Evolutionary conservation across 768 basidiomycete species (phyloP), one percentile per base, ranked within the genome.

Genomic region (Phanerodontia chrysosporium): DNA sequence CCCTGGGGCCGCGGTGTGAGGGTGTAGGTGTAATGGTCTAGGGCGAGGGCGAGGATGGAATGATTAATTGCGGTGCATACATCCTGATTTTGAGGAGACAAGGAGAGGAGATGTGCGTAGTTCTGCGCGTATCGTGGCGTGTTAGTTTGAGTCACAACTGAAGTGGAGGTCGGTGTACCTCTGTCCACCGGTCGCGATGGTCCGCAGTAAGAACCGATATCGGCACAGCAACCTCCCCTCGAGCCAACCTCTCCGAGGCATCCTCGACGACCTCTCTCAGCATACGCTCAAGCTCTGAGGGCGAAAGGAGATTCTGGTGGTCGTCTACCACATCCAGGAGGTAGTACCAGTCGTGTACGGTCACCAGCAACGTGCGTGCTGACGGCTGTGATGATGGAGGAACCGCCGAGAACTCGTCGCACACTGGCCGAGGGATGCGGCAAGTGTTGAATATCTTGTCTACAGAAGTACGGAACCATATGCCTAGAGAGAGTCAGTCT

Each of bases 331-430:
- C 87, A 28, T 84, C 82, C 58, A 98, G 75, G 0, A 84, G 76
- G 66, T 97, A 97, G 64, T 84, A 84, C 81, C 85, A 92, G 72
- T 90, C 86, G 62, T 89, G 82, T 5, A 87, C 73, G 71, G 92
- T 80, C 44, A 97, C 75, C 24, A 89, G 75, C 46, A 95, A 73
- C 63, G 84, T 84, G 2, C 78, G 78, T 25, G 87, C 78, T 36
- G 76, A 69, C 22, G 79, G 77, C 9, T 80, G 74, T 24, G 76
- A 69, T 1, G 76, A 62, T 1, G 78, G 64, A 1, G 84, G 80
- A 1, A 72, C 66, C 24, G 78, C 72, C 21, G 85, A 83, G 52
- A 90, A 73, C 12, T 74, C 73, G 72, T 98, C 95, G 61, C 84
- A 88, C 42, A 72, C 73, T 2, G 69, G 76, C 46, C 81, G 77